Evolutionary conservation across 495 filamentous ascomycete species (phyloP), one percentile per base, ranked within the genome.

Genomic region (Aspergillus taichungensis): DNA sequence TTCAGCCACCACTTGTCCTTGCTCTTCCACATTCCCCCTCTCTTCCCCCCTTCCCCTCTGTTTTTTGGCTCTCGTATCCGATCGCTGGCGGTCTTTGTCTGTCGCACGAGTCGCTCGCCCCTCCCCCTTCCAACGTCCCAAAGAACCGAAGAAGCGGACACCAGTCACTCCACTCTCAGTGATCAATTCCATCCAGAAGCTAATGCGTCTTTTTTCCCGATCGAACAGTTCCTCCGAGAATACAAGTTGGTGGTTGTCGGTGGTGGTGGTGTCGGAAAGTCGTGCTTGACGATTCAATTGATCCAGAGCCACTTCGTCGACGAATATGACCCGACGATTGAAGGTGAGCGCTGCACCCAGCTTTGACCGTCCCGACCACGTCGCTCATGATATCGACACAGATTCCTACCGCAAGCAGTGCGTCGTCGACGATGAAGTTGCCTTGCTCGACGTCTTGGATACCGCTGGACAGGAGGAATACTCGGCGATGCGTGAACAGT

Each of bases 331-430:
- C 92, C 92, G 35, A 98, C 92, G 57, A 98, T 98, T 59, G 92
- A 98, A 84, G 92, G 92, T 96, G 66, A 53, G 80, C 52, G 32
- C 38, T n/a, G 38, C 38, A 13, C 2, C 11, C 27, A 41, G 43
- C n/a, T 35, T 13, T 42, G 5, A 30, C 12, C 14, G 7, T 31
- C 59, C 38, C 13, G 28, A 45, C 42, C 40, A n/a, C 42, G 41
- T 55, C 33, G 40, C 53, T 58, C 50, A 63, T 50, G 46, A 18
- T 33, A 40, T 41, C 42, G 13, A 33, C 45, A 42, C 67, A 98
- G 92, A 98, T 64, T 97, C 92, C 49, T 98, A 98, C 74, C 91
- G 92, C 68, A 98, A 98, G 82, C 91, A 97, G 77, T 97, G 94
- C 63, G 82, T 94, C 44, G 94, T 98, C 64, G 92, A 98, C 63